Conservation (phyloP, 2,329 filamentous ascomycete genomes). For the Lecanosticta acicola region DNA sequence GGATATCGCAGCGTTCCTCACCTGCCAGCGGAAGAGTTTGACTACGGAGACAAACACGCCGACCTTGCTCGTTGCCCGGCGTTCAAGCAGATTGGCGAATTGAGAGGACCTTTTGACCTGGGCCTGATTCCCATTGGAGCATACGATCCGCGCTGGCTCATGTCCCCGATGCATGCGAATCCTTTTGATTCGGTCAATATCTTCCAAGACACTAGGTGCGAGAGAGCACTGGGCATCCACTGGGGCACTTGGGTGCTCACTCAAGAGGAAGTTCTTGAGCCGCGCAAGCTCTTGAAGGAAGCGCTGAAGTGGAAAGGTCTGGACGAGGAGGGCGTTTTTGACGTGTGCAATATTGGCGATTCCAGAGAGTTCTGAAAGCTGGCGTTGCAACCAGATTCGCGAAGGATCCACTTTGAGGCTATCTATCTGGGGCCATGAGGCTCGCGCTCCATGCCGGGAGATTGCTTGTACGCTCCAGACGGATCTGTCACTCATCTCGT, state of each 20-base stretch:
- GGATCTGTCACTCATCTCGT: no score
- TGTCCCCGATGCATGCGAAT: conserved; percentile 78
- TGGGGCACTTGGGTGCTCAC: conserved; percentile 88
- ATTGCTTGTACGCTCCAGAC: no score
- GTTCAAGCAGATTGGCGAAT: conserved; percentile 74
- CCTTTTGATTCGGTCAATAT: conserved; percentile 86
- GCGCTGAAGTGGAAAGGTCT: conserved; percentile 64
- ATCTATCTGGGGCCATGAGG: no score
- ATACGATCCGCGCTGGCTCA: conserved; percentile 67
- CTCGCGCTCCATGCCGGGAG: no score
- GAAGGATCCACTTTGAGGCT: no score
- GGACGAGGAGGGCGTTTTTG: conserved; percentile 68
- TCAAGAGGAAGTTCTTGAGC: conserved; percentile 77
- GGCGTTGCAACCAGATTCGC: no score
- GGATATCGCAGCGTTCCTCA: conserved; percentile 76
- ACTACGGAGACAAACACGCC: conserved; percentile 61
- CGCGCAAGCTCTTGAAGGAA: conserved; percentile 64
- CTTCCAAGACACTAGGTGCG: conserved; percentile 75
- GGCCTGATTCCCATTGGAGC: conserved; percentile 91
- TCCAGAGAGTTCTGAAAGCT: conserved; percentile 56
- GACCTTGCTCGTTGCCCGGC: conserved; percentile 71
- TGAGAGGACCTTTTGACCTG: conserved; percentile 80
- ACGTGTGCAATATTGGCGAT: conserved; percentile 78
- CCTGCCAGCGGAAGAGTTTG: conserved; percentile 58
- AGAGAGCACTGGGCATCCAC: conserved; percentile 76